phyloP scores from a whole-genome alignment of 768 basidiomycete genomes.

The Austroboletus eburneus region DNA sequence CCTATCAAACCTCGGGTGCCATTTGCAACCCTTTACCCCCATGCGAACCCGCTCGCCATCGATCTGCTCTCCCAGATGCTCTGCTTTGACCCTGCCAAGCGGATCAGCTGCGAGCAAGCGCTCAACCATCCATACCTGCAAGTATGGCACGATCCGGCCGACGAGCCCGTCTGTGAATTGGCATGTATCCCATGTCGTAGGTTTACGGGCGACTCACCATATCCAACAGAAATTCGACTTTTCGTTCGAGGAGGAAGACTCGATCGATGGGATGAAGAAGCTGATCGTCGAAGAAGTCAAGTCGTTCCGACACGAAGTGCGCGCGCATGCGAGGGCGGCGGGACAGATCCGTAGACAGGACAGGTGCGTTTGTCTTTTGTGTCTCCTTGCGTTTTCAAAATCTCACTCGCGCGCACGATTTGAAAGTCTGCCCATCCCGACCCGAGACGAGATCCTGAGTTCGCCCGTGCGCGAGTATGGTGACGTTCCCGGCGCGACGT shows the following conservation, averaged over 20 bases:
- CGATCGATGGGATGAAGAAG: constrained; percentile 95
- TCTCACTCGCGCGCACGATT: background rate
- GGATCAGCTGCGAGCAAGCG: constrained; percentile 95
- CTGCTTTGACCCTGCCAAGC: constrained; percentile 93
- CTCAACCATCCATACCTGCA: constrained; percentile 91
- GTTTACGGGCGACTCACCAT: background rate
- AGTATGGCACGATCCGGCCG: constrained; percentile 97
- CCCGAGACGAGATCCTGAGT: constrained; percentile 75
- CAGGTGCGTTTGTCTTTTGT: constrained; percentile 40
- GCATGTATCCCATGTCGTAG: constrained; percentile 33
- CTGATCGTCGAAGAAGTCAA: constrained; percentile 93
- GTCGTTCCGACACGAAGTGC: constrained; percentile 84
- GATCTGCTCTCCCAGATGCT: constrained; percentile 90
- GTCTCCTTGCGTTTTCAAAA: background rate
- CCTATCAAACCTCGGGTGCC: constrained; percentile 95
- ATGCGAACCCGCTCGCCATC: constrained; percentile 90
- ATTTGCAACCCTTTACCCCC: constrained; percentile 88
- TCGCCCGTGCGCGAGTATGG: constrained; percentile 66
- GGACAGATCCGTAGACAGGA: constrained; percentile 76
- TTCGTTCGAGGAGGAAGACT: constrained; percentile 93
- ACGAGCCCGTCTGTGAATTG: constrained; percentile 82
- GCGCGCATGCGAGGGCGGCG: constrained; percentile 71
- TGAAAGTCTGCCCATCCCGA: constrained; percentile 69
- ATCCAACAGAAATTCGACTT: constrained; percentile 78
- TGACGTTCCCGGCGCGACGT: constrained; percentile 63